Base-by-base conservation (phyloP, 2,329 filamentous ascomycete genomes). In the Sporothrix mexicana region DNA sequence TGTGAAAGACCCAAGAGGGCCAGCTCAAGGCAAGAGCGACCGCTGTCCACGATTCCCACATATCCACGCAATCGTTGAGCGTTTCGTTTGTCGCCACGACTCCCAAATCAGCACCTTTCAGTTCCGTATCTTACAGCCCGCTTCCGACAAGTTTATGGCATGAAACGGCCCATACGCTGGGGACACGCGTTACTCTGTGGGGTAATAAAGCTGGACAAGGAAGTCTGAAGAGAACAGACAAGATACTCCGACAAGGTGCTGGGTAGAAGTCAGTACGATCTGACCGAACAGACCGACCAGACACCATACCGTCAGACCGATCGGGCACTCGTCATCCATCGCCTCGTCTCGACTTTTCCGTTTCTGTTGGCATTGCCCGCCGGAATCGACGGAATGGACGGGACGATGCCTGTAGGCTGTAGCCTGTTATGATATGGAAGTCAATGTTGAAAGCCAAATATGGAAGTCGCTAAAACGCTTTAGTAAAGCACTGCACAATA, bases 321-420 rank as follows among this genome's bases (percentile, higher is more conserved):
- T 62, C 17, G 43, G 59, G 30, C n/a, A 62, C 17, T 59, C 25
- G 25, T 6, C 12, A 8, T 25, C 20, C 41, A 45, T 45, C n/a
- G 59, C 45, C 17, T 15, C 17, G 10, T 20, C 17, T 43, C n/a
- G 20, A 9, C 36, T 62, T 62, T 23, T 36, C n/a, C 51, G n/a
- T 25, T 55, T 64, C 36, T 43, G 59, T 64, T 64, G 59, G 59
- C 36, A 47, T 47, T 45, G 61, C 41, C 61, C 41, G 41, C 41
- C 41, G 20, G 61, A 66, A 47, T 66, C 41, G 36, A 66, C 61
- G 61, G 61, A 66, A 47, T 66, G 10, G 61, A 66, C 61, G 61
- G 61, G 20, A 20, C 45, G 61, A 47, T 20, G 57, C 36, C 57
- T 62, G 30, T 30, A 2, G 12, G 23, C 6, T 13, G 23, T 20